These are phyloP conservation scores for Bocquillonia castaneifolia DNA, from an alignment of 441 rosid species.

Conservation along the genomic window DNA sequence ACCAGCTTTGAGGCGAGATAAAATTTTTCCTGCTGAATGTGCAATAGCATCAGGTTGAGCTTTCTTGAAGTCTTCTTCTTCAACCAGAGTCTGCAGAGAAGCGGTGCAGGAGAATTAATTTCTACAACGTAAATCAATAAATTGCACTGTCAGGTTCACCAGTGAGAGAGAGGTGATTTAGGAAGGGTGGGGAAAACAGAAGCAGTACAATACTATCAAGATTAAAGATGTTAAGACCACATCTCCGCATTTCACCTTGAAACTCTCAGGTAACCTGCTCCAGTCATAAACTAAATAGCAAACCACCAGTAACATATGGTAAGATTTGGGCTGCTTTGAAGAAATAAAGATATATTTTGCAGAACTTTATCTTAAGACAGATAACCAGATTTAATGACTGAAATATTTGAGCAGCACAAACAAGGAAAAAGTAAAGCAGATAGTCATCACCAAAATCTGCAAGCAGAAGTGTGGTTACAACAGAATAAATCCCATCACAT, in stretches of 20 bases:
- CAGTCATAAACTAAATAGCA: neutral
- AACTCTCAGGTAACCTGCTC: neutral
- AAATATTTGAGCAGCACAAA: no score
- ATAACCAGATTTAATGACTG: no score
- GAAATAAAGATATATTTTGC: slow-evolving; percentile 8
- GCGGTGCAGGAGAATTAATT: slow-evolving; percentile 24
- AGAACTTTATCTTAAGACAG: no score
- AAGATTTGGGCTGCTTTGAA: neutral
- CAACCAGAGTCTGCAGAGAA: slow-evolving; percentile 52
- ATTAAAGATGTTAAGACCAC: slow-evolving; percentile 3
- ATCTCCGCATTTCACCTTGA: neutral
- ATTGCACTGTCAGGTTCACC: no score
- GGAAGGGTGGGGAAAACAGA: no score
- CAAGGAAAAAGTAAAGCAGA: neutral
- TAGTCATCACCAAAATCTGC: neutral
- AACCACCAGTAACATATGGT: neutral
- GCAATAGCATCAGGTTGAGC: slow-evolving; percentile 86
- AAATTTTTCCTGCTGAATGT: slow-evolving; percentile 59
- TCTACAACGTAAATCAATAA: neutral
- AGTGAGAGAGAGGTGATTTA: no score
- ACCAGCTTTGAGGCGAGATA: slow-evolving; percentile 61
- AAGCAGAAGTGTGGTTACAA: neutral
- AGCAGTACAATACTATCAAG: no score
- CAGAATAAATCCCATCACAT: neutral
- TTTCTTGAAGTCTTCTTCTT: slow-evolving; percentile 64